Base-by-base conservation (phyloP, 2,329 filamentous ascomycete species). In the Albophoma yamanashiensis region DNA sequence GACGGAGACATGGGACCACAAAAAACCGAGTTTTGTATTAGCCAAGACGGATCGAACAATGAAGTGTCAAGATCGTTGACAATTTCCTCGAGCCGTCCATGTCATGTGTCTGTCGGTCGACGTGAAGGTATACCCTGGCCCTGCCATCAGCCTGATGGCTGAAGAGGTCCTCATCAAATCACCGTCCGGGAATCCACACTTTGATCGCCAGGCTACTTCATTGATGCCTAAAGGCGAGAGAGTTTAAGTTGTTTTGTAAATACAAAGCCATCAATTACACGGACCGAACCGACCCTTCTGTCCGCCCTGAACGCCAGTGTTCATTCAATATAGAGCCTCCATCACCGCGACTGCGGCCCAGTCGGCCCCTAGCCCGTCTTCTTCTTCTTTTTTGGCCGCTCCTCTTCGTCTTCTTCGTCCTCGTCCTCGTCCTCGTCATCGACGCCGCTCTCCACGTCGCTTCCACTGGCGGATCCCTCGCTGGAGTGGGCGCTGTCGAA, bases 401-500 rank as follows among this genome's bases (percentile, higher is more conserved):
- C 74, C 22, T 78, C 75, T 11, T 74, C 72, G 8, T 71, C 69
- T 1, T 76, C 76, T 2, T 76, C 76, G 3, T 74, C 76, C 1
- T 74, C 73, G 4, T 73, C 78, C 2, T 74, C 74, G 6, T 77
- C 78, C 5, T 80, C 75, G 25, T 76, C 68, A 31, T 76, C 79
- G 3, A 79, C 78, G 15, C 78, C 81, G 36, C 77, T 79, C 61
- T 80, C 79, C 9, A 74, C 79, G 64, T 81, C 81, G 39, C 76
- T 81, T 58, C 82, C 86, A 61, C 84, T 86, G 68, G 87, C 87
- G 22, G 82, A 86, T 15, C 89, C 91, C 57, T 86, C 89, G 70
- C 91, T 96, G 71, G 96, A 91, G 70, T 97, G 93, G 55, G 85
- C 88, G 58, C 89, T 93, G 74, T 99, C 94, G 67, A 86, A 99